Evolutionary conservation across 345 rosid species (phyloP).

Genomic region (Aurinia saxatilis): DNA sequence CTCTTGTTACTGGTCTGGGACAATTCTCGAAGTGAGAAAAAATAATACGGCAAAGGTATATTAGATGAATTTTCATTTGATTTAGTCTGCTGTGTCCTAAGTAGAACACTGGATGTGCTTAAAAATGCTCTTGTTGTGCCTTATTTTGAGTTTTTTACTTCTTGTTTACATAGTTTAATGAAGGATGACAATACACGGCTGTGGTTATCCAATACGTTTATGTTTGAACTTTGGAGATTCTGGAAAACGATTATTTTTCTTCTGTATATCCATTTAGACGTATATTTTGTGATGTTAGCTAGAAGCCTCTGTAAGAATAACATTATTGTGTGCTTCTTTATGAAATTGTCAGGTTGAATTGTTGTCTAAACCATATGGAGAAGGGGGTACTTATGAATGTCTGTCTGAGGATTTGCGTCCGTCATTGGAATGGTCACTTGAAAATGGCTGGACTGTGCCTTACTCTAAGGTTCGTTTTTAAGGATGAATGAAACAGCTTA

Average conservation of each 20-base stretch:
- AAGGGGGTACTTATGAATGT: slow-evolving; percentile 11
- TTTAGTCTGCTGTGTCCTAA: too few relatives aligned
- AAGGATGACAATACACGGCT: too few relatives aligned
- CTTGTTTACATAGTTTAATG: too few relatives aligned
- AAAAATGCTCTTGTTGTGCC: too few relatives aligned
- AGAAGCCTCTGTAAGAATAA: not conserved
- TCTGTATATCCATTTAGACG: too few relatives aligned
- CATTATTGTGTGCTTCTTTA: not conserved
- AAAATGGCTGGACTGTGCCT: slow-evolving; percentile 21
- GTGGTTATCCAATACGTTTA: too few relatives aligned
- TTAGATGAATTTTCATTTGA: not conserved
- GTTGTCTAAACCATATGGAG: slow-evolving; percentile 18
- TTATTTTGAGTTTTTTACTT: too few relatives aligned
- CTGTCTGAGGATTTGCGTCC: slow-evolving; percentile 13
- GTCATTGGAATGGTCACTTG: slow-evolving; percentile 19
- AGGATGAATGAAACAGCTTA: too few relatives aligned
- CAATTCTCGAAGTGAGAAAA: not conserved
- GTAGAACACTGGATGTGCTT: too few relatives aligned
- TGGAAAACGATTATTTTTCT: too few relatives aligned
- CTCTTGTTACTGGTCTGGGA: slow-evolving; percentile 19
- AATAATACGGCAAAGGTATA: not conserved
- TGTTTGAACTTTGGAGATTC: too few relatives aligned
- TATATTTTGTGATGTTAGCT: too few relatives aligned
- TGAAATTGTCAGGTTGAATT: slow-evolving; percentile 14
- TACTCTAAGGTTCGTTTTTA: slow-evolving; percentile 5